Conservation (phyloP, 768 basidiomycete species). For the Leccinum arenicola region DNA sequence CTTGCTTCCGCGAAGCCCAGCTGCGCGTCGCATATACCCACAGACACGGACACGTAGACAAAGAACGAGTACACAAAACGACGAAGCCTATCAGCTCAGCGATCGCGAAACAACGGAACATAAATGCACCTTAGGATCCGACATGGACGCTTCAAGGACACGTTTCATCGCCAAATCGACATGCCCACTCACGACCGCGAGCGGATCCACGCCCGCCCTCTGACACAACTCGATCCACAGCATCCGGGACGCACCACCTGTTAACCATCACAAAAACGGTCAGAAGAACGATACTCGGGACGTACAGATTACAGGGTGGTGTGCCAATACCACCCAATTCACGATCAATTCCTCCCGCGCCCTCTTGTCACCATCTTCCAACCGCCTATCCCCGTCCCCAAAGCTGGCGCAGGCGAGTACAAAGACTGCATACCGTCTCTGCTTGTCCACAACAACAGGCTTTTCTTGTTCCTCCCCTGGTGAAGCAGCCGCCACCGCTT, state of each 20-base stretch:
- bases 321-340: constrained; percentile 63
- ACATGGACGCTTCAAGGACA: constrained; percentile 46
- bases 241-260: constrained; percentile 18
- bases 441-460: constrained; percentile 44
- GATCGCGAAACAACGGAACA: background rate
- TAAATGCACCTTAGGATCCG: constrained; percentile 44
- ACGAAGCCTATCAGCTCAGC: background rate
- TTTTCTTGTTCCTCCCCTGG: constrained; percentile 37
- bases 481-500: constrained; percentile 13
- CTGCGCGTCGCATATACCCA: constrained; percentile 20
- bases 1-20: constrained; percentile 62
- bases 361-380: constrained; percentile 19
- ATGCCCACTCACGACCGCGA: constrained; percentile 50
- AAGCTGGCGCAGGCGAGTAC: constrained; percentile 52
- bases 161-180: constrained; percentile 48
- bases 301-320: constrained; percentile 68
- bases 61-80: background rate
- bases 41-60: background rate
- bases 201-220: constrained; percentile 64
- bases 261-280: background rate
- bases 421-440: constrained; percentile 49
- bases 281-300: background rate
- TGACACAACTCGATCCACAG: constrained; percentile 83
- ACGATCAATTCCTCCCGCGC: constrained; percentile 47
- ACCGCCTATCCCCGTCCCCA: constrained; percentile 29